Evolutionary conservation across 352 stramenopile genomes (phyloP), one percentile per base, ranked within the genome.

Genomic region (Peronosclerospora sorghi): DNA sequence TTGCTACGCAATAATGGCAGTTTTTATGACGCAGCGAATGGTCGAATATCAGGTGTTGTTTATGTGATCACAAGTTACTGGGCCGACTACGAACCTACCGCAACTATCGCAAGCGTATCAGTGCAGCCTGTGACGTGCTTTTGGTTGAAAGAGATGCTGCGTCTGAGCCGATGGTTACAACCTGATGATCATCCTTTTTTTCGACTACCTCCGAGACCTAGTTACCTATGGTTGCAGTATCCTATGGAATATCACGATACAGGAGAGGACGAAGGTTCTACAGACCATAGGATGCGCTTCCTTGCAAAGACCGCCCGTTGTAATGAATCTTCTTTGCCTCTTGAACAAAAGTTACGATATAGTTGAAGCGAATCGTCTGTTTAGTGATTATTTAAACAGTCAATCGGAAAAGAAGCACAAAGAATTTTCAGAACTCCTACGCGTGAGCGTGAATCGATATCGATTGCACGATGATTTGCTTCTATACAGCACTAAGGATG

Each of bases 51-150:
- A n/a, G 26, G 39, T 3, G 17, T 49, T 13, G 43, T 83, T 24
- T 67, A 68, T 32, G 57, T 77, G 35, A 26, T 83, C 20, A 79
- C 62, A 2, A 63, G 65, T 49, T 81, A 73, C 52, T 79, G 73
- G 73, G 53, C 58, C 10, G 62, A 77, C 19, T 45, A 41, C 8
- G 17, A 53, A 12, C 37, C 19, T 20, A 3, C 4, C 13, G 21
- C 35, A 9, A 9, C n/a, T 4, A 17, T 27, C 7, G 7, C 5
- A 30, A 43, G 37, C 17, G 23, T 46, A 0, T 32, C 29, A 12
- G 18, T 48, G 13, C 39, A 34, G 14, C 51, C 34, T 9, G 69
- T 81, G 32, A 85, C 73, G n/a, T 49, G 57, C 35, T 83, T 69
- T 32, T 85, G 73, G 73, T 54, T 83, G 32, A 42, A 44, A 1